Evolutionary conservation across 164 flowering plant species (phyloP).

Genomic region (Berberis vulgaris): DNA sequence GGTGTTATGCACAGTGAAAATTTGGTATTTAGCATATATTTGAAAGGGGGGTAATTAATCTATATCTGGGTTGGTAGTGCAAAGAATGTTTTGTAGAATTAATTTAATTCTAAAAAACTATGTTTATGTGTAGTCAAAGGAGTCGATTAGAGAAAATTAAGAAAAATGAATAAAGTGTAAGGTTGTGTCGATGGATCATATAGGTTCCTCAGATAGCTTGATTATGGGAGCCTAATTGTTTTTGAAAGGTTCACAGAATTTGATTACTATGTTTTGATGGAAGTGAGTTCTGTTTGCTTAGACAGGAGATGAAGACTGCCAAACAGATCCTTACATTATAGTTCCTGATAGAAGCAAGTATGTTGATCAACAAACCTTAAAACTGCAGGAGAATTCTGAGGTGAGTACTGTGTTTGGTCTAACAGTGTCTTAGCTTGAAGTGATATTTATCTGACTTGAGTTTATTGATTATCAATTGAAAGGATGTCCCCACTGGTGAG

Average conservation of each 20-base stretch:
- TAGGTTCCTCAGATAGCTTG: no score
- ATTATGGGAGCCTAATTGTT: neutral
- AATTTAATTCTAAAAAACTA: no score
- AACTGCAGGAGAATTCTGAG: slow-evolving; percentile 98
- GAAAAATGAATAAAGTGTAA: no score
- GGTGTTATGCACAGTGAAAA: neutral
- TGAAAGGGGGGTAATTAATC: neutral
- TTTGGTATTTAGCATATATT: neutral
- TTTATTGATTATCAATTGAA: slow-evolving; percentile 5
- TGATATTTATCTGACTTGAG: neutral
- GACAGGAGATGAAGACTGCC: slow-evolving; percentile 83
- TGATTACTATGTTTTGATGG: neutral
- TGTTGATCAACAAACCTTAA: slow-evolving; percentile 96
- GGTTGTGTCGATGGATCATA: no score
- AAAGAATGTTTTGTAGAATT: no score
- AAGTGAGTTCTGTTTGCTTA: slow-evolving; percentile 12
- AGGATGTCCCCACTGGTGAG: slow-evolving; percentile 99
- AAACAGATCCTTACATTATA: slow-evolving; percentile 90
- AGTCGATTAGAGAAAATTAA: no score
- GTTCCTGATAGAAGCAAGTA: slow-evolving; percentile 96
- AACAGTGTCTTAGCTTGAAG: no score
- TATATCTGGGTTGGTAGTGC: neutral
- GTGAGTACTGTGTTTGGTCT: slow-evolving; percentile 20
- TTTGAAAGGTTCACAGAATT: neutral
- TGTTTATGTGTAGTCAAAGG: no score